phyloP scores from a whole-genome alignment of 2,329 filamentous ascomycete species.

The Cadophora gregata region DNA sequence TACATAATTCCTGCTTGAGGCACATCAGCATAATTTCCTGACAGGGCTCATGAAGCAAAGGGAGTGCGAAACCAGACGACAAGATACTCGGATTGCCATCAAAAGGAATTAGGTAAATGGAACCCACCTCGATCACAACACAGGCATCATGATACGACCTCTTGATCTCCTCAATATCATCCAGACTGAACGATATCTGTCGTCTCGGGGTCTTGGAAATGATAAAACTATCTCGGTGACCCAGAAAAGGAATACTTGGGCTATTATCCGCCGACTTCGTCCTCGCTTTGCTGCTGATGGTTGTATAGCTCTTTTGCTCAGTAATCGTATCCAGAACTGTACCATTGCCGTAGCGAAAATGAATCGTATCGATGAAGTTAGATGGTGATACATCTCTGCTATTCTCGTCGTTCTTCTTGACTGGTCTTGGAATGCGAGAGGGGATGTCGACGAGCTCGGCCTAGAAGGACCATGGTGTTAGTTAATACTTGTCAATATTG shows the following conservation, averaged over 20 bases:
- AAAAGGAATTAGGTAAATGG: not conserved
- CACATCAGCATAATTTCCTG: not conserved
- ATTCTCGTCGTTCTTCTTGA: constrained; percentile 32
- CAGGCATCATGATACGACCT: constrained; percentile 41
- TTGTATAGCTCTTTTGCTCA: constrained; percentile 49
- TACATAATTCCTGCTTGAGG: constrained; percentile 20
- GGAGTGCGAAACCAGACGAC: not conserved
- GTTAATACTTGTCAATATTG: not conserved
- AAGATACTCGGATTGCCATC: not conserved
- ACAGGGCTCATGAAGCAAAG: not conserved
- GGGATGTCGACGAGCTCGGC: constrained; percentile 30
- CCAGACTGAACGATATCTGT: constrained; percentile 46
- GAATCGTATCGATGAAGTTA: constrained; percentile 22
- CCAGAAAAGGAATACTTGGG: constrained; percentile 38
- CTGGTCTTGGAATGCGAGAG: constrained; percentile 17
- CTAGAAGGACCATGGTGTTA: not conserved
- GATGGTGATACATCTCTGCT: constrained; percentile 4
- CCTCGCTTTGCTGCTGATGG: constrained; percentile 41
- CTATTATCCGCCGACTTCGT: constrained; percentile 40
- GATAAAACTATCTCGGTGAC: constrained; percentile 41
- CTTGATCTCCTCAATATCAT: constrained; percentile 45
- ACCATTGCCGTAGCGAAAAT: constrained; percentile 49
- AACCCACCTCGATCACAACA: constrained; percentile 33
- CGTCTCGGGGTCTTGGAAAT: constrained; percentile 40
- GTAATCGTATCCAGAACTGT: constrained; percentile 49